Evolutionary conservation across 176 grass and related monocot genomes (phyloP), one percentile per base, ranked within the genome.

Genomic region (Luzula sylvatica): DNA sequence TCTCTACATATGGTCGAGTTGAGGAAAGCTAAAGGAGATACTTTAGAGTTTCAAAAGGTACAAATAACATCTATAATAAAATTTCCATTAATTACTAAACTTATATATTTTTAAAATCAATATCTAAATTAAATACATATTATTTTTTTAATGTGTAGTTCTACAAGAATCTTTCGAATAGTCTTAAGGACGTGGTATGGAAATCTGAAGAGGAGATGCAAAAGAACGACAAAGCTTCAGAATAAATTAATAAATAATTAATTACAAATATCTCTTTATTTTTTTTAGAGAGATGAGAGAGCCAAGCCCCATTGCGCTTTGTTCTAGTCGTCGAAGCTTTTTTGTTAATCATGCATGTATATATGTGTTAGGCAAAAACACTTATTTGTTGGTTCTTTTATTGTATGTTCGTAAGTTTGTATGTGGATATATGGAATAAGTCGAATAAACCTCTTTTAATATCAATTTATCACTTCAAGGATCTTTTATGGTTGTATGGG

Each of bases 11-110:
- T 98, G 61, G 86, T 98, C 42, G 93, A 92, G 55, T 57, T 98
- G 20, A 78, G 73, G 46, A 98, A 98, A 66, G 81, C 93, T 8
- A 98, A 88, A 49, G 93, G 93, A 20, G 93, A 98, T 44, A 98
- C 93, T 30, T 72, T 98, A 45, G 93, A 98, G 40, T 98, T 98
- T 56, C 93, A 98, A 50, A 98, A 74, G 81, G 93, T 98, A 75
- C 35, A 12, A 22, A n/a, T 44, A 46, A 55, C 6, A 46, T 61
- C 5, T 21, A 20, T 20, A 20, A 11, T 23, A 21, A 58, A 42
- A 4, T 35, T 35, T 20, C 18, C 40, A 18, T 42, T 41, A 4
- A 14, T 21, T 57, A 30, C 15, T 38, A 18, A 40, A 15, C 3
- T 8, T 60, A 14, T 50, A 54, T 56, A 32, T 53, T 56, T 56